Evolutionary conservation across 208 protist species (phyloP), one percentile per base, ranked within the genome.

Genomic region (Endotrypanum monterogeii): DNA sequence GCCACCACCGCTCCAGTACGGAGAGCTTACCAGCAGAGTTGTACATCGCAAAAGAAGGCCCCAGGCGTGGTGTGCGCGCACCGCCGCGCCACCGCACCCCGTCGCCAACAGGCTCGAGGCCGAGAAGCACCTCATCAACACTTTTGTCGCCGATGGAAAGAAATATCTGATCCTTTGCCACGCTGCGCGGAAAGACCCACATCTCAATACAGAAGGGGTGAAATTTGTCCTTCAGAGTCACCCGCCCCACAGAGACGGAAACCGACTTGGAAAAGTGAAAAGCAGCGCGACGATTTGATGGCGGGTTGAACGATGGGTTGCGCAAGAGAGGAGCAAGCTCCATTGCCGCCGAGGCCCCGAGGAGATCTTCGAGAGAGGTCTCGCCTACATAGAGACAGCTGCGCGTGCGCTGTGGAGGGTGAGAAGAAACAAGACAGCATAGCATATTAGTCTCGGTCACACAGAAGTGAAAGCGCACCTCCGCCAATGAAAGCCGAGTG

Each of bases 161-260:
- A 69, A 97, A 76, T 30, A 83, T 88, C 66, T 93, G 88, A 35
- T 84, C 79, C 66, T 94, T 92, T 9, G 73, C 77, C 2, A 83
- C 77, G 74, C 82, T 88, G 25, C 89, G 87, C 39, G 90, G 90
- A 73, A 88, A 94, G 39, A 95, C 93, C 91, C 93, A 97, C 80
- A 92, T 74, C 76, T 97, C 91, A 41, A 97, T 76, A 60, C 89
- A 95, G 72, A 97, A 97, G 2, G 91, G 89, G 62, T 92, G 85
- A 72, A 94, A 93, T 44, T 73, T 70, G n/a, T 91, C 89, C 67
- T 93, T 94, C 20, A 97, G 72, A 9, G 87, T 92, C 14, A 94
- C 83, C 14, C 87, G 79, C 4, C 91, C 91, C 16, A 92, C 57
- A 11, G 78, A 74, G 25, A 96, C 69, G 9, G 79, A 69, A 48